Evolutionary conservation across 352 stramenopile genomes (phyloP).

Genomic region (Pythium guiyangense): DNA sequence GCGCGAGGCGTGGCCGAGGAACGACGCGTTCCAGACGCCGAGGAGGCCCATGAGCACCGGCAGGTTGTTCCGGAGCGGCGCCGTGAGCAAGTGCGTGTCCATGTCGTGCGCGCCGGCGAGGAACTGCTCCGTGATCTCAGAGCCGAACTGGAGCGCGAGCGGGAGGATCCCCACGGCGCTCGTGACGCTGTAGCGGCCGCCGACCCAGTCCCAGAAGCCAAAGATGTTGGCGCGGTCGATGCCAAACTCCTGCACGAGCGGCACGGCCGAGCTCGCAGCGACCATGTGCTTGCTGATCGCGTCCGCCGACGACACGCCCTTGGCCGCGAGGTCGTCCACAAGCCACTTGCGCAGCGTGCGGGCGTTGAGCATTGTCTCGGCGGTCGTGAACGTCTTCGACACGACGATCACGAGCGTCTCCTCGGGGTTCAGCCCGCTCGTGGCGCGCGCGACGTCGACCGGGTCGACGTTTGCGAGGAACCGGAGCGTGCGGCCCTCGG

Average conservation of each 20-base stretch:
- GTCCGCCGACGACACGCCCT: slow-evolving; percentile 74
- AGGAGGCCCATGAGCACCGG: slow-evolving; percentile 96
- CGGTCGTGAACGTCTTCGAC: slow-evolving; percentile 98
- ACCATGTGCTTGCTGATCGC: slow-evolving; percentile 94
- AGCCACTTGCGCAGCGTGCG: slow-evolving; percentile 95
- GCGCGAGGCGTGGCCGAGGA: slow-evolving; percentile 92
- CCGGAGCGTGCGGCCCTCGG: slow-evolving; percentile 84
- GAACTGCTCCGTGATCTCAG: slow-evolving; percentile 90
- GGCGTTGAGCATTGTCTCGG: slow-evolving; percentile 99
- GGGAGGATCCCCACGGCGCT: slow-evolving; percentile 96
- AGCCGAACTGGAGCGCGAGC: slow-evolving; percentile 95
- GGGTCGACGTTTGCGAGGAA: slow-evolving; percentile 99
- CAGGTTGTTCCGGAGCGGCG: slow-evolving; percentile 92
- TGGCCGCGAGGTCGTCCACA: slow-evolving; percentile 86
- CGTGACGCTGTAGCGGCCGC: slow-evolving; percentile 96
- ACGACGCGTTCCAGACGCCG: slow-evolving; percentile 98
- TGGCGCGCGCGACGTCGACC: slow-evolving; percentile 92
- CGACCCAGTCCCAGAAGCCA: slow-evolving; percentile 99
- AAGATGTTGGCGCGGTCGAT: slow-evolving; percentile 97
- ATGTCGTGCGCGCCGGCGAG: slow-evolving; percentile 95
- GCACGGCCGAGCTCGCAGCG: slow-evolving; percentile 80
- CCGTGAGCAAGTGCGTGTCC: slow-evolving; percentile 96
- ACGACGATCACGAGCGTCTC: slow-evolving; percentile 96
- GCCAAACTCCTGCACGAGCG: slow-evolving; percentile 89
- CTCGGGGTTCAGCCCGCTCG: slow-evolving; percentile 91